A percentile compares a stretch with the other conserved stretches of the same genome.
Evolutionary conservation across 2,329 filamentous ascomycete species (phyloP).

Genomic region (Zymoseptoria passerinii): DNA sequence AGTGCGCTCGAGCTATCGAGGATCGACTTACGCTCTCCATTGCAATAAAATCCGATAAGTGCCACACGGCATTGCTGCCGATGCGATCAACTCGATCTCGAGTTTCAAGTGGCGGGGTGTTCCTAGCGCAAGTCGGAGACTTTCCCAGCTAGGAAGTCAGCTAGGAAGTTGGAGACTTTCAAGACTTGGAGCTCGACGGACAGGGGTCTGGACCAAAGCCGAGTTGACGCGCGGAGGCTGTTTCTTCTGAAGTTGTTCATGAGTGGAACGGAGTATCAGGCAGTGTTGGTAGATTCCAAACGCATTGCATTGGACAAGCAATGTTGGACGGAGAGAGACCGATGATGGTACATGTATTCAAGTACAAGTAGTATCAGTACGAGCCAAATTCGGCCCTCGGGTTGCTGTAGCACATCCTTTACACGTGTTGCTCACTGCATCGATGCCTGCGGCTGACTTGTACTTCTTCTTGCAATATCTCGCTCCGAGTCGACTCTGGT

Average conservation of each 20-base stretch:
- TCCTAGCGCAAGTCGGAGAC: not conserved
- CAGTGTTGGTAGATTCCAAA: not conserved
- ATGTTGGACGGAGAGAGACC: too few species aligned
- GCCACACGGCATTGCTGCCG: not conserved
- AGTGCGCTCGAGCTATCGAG: too few species aligned
- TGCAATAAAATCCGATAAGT: not conserved
- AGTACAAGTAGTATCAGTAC: not conserved
- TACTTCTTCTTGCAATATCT: not conserved
- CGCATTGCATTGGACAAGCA: not conserved
- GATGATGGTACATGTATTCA: not conserved
- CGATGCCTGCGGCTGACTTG: not conserved
- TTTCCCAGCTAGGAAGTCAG: not conserved
- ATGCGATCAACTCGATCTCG: not conserved
- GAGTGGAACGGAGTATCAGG: not conserved
- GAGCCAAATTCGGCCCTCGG: not conserved
- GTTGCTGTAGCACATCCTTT: not conserved
- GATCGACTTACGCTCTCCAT: too few species aligned
- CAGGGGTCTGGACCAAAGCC: not conserved
- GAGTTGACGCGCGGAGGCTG: not conserved
- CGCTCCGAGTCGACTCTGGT: not conserved
- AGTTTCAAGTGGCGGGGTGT: not conserved
- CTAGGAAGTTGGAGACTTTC: not conserved
- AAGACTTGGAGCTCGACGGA: not conserved
- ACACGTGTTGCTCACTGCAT: not conserved
- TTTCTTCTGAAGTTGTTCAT: not conserved